Percentiles rank a stretch among this genome's conserved stretches.
Evolutionary conservation across 2,329 filamentous ascomycete genomes (phyloP).

Genomic region (Penicillium sp.): DNA sequence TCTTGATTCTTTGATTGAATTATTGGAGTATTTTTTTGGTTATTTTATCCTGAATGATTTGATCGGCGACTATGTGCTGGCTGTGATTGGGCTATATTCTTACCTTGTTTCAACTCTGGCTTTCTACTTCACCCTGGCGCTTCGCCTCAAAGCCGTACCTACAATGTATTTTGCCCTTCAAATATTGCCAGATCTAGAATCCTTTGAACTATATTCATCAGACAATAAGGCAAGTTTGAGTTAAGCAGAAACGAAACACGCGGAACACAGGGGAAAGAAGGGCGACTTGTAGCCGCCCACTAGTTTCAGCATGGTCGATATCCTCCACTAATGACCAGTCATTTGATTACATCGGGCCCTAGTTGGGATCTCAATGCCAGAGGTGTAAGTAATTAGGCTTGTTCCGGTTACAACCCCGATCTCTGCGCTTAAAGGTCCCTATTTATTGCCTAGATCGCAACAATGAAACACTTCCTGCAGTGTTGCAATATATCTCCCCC

Average conservation of each 20-base stretch:
- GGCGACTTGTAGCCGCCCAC: conserved; percentile 3
- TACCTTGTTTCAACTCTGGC: background rate
- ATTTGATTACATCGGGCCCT: background rate
- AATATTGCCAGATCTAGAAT: background rate
- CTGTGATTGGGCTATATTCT: background rate
- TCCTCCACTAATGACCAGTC: conserved; percentile 14
- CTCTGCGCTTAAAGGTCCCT: conserved; percentile 15
- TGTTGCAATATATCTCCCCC: background rate
- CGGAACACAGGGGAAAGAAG: background rate
- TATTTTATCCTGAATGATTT: background rate
- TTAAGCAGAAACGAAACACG: background rate
- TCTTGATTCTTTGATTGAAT: background rate
- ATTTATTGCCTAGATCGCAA: background rate
- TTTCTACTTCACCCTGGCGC: background rate
- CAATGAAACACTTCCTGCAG: conserved; percentile 17
- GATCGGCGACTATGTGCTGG: background rate
- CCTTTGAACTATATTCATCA: background rate
- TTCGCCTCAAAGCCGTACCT: background rate
- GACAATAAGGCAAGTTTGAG: background rate
- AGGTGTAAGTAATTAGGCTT: background rate
- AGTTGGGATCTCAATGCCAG: conserved; percentile 8
- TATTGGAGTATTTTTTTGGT: background rate
- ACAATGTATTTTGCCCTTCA: background rate
- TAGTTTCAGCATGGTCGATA: conserved; percentile 18
- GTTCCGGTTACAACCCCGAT: conserved; percentile 6